Evolutionary conservation across 2,329 filamentous ascomycete species (phyloP), one percentile per base, ranked within the genome.

Genomic region (Paecilomyces fulvus): DNA sequence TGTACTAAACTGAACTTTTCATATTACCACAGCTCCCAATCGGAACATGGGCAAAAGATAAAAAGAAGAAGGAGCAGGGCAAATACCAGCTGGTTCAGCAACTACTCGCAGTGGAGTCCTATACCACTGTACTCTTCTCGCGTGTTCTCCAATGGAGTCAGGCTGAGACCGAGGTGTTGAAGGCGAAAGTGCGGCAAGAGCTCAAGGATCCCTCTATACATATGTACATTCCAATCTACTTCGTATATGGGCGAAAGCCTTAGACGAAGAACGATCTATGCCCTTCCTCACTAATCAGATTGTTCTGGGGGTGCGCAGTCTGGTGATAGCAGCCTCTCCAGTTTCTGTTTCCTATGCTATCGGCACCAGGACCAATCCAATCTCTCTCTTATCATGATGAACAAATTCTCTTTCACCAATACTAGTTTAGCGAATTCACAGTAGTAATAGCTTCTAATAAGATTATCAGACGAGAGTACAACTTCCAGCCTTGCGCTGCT

Each of bases 1-100:
- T 9, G 3, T 28, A 28, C 48, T 49, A n/a, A 49, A 23, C 20
- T n/a, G 9, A 52, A 43, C 14, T 28, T 3, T n/a, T 51, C 20
- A 21, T 21, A 21, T 21, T n/a, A 14, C 17, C 51, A 21, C 21
- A 75, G 56, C 62, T 78, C n/a, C 77, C 78, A 0, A 68, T 75
- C 4, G 75, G 76, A 3, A 62, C 65, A 0, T 80, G 78, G 78
- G 68, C 76, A 0, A 70, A 66, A 52, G 73, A 79, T 51, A 63
- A 67, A 46, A 71, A 60, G 10, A 64, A 76, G 31, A 73, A 70
- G 54, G 66, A 72, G 53, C 67, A 77, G 7, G 53, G 53, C 2
- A 33, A 25, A n/a, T 55, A 30, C 12, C 30, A 49, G 20, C 53
- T 28, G 17, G 50, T 52, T 17, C 50, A 52, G 28, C 50, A 52